Conservation (phyloP, 164 flowering plant species). For the Liquidambar formosana region DNA sequence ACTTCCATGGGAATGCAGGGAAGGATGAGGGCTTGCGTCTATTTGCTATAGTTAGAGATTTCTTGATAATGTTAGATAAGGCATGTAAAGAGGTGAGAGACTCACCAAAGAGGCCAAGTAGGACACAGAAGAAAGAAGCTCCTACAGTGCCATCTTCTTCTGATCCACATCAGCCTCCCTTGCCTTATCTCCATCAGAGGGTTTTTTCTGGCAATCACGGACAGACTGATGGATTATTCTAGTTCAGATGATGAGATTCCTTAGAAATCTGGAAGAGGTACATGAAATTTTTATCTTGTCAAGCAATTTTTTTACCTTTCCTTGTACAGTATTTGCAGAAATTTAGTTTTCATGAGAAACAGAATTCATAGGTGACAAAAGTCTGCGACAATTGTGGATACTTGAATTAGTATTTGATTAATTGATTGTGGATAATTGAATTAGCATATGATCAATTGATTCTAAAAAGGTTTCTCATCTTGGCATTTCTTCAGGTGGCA, state of each 20-base stretch:
- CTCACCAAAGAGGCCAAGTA: conserved; percentile 33
- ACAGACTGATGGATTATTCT: conserved; percentile 32
- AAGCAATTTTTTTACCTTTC: background rate
- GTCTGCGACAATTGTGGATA: too few species aligned
- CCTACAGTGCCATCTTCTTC: conserved; percentile 29
- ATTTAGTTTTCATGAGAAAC: background rate
- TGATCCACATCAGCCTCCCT: conserved; percentile 20
- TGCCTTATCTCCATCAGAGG: conserved; percentile 27
- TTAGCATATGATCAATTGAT: too few species aligned
- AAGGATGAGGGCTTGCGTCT: conserved; percentile 85
- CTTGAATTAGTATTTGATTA: too few species aligned
- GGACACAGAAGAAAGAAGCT: conserved; percentile 31
- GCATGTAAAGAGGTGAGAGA: conserved; percentile 65
- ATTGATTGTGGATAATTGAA: too few species aligned
- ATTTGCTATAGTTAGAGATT: conserved; percentile 80
- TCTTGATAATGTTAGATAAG: conserved; percentile 72
- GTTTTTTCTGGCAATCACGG: conserved; percentile 61
- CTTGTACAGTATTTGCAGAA: background rate
- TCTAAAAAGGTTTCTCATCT: background rate
- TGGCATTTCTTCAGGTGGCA: conserved; percentile 4
- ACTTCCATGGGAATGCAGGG: conserved; percentile 83
- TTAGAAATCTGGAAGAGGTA: conserved; percentile 18
- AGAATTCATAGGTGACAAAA: too few species aligned
- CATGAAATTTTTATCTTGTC: background rate
- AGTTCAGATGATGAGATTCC: conserved; percentile 54